Percentiles rank a stretch among this genome's conserved stretches.
Evolutionary conservation across 148 eudicot species (phyloP).

Genomic region (Hydrangea macrophylla): DNA sequence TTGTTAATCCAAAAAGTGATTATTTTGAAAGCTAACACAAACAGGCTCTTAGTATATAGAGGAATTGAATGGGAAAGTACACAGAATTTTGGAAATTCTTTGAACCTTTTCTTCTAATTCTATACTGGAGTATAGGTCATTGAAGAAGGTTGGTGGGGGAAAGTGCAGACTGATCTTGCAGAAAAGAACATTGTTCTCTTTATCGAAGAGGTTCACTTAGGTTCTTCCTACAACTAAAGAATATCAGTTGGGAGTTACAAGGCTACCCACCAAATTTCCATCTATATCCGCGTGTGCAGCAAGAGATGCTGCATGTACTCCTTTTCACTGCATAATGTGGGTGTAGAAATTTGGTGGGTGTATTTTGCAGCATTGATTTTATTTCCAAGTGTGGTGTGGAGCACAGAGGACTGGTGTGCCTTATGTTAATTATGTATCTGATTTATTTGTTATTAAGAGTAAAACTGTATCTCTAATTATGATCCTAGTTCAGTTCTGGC

Average conservation of each 20-base stretch:
- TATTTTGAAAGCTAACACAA: too few relatives aligned
- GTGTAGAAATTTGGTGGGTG: too few relatives aligned
- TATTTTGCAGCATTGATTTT: too few relatives aligned
- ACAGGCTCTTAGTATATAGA: too few relatives aligned
- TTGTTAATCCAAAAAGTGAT: too few relatives aligned
- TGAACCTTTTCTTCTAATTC: not conserved
- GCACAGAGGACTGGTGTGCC: not conserved
- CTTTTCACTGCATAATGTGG: too few relatives aligned
- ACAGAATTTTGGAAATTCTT: not conserved
- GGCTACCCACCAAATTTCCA: not conserved
- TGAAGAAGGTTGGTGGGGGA: not conserved
- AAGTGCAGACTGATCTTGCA: too few relatives aligned
- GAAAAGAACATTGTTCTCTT: not conserved
- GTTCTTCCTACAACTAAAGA: not conserved
- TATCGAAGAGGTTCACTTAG: not conserved
- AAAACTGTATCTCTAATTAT: not conserved
- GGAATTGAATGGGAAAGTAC: not conserved
- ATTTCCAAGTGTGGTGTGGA: too few relatives aligned
- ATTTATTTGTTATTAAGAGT: not conserved
- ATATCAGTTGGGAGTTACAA: not conserved
- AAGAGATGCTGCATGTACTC: too few relatives aligned
- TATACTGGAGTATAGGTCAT: not conserved
- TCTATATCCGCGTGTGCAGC: too few relatives aligned
- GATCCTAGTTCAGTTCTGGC: not conserved
- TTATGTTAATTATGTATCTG: not conserved